Base-by-base conservation (phyloP, 2,329 filamentous ascomycete species). In the Scedosporium apiospermum region DNA sequence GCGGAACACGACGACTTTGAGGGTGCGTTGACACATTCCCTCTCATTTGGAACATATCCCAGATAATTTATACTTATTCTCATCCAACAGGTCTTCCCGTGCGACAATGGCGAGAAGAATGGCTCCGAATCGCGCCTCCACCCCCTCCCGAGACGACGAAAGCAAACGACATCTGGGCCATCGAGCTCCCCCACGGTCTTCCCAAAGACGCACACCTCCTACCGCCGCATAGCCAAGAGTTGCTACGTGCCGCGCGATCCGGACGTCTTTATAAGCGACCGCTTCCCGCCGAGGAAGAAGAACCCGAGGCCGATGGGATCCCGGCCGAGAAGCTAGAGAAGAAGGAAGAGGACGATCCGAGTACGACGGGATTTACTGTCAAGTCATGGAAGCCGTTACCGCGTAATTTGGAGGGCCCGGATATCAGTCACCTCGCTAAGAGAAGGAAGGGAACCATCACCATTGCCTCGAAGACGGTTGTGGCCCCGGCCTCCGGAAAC, bases 171-270 rank as follows among this genome's bases (percentile, higher is more conserved):
- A 79, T 84, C 61, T 93, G 89, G 84, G 87, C 86, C n/a, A 71
- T 80, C 58, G 93, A 96, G 71, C 82, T 91, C 18, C 87, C 90
- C 3, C 80, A 84, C 66, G 85, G 84, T 55, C 93, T 97, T 90
- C 93, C 93, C 46, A 89, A 90, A 69, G 93, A 96, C 72, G 90
- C 86, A 34, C 83, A 89, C 63, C 80, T 96, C 38, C 79, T 97
- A 9, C 84, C 90, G 0, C 83, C 88, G 1, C 89, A 92, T 72
- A 93, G 88, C 61, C 90, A 95, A 69, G 90, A 93, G 66, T 81
- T 97, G 4, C 80, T 97, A 14, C 87, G 90, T 63, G 89, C 90
- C 44, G 91, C 91, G 58, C 85, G 93, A 64, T 90, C 90, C 21
- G 90, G 90, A 5, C 82, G 83, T 62, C 78, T 91, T 12, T 91